phyloP scores from a whole-genome alignment of 257 asterid species.

The Prunella vulgaris region DNA sequence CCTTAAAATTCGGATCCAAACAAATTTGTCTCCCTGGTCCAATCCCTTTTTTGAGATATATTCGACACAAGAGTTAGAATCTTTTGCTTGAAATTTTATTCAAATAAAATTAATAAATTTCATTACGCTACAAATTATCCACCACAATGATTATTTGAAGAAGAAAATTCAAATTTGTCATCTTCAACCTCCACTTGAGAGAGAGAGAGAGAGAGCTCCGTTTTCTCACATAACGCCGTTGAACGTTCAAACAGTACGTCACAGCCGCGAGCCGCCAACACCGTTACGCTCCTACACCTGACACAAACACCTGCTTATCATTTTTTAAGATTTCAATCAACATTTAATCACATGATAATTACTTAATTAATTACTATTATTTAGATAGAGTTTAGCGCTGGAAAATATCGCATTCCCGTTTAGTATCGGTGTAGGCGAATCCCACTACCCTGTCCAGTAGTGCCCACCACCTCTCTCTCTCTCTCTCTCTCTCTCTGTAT shows the following conservation, averaged over 20 bases:
- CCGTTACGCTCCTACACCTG: slow-evolving; percentile 3
- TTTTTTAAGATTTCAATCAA: not conserved
- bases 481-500: not conserved
- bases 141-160: not conserved
- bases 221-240: slow-evolving; percentile 23
- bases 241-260: slow-evolving; percentile 15
- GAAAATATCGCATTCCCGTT: not conserved
- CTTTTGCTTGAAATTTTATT: no score
- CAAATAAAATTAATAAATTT: no score
- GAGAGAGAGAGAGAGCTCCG: not conserved
- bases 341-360: no score
- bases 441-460: not conserved
- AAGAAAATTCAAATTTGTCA: slow-evolving; percentile 31
- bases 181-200: not conserved
- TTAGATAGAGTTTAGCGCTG: not conserved
- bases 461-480: not conserved
- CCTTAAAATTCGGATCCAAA: no score
- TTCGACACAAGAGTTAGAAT: no score
- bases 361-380: no score
- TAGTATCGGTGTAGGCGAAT: not conserved
- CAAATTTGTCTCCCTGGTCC: no score
- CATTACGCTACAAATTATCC: no score
- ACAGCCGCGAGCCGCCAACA: slow-evolving; percentile 13
- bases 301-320: not conserved
- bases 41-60: no score